A percentile compares a stretch with the other conserved stretches of the same genome.
Conservation (phyloP, 164 flowering plant genomes). For the Magnolia changhungtana region DNA sequence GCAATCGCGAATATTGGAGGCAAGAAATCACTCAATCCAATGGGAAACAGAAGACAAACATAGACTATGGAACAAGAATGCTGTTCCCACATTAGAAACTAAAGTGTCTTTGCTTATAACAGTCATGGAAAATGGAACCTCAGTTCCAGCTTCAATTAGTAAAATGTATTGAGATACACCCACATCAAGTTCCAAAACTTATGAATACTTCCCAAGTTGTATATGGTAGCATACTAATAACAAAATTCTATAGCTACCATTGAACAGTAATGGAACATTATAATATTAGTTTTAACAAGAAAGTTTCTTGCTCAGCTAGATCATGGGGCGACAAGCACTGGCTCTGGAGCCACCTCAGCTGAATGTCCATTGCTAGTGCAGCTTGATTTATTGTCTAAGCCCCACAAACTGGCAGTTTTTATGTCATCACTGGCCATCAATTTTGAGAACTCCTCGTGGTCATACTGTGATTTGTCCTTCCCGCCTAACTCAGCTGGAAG, state of each 20-base stretch:
- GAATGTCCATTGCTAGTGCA: constrained; percentile 26
- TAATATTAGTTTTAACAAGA: not conserved
- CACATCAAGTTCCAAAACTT: not conserved
- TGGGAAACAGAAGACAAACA: too few species aligned
- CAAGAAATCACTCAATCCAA: too few species aligned
- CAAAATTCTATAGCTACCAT: not conserved
- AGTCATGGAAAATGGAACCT: not conserved
- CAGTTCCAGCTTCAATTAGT: not conserved
- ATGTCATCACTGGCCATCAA: constrained; percentile 75
- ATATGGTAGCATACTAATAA: not conserved
- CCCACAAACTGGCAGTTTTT: constrained; percentile 63
- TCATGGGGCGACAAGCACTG: constrained; percentile 20
- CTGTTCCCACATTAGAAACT: too few species aligned
- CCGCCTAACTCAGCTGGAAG: constrained; percentile 91
- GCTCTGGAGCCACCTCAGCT: constrained; percentile 51
- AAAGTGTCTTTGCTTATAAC: not conserved
- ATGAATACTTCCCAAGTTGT: not conserved
- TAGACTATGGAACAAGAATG: too few species aligned
- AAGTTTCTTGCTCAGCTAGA: constrained; percentile 16
- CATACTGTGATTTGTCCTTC: constrained; percentile 47
- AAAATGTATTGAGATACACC: not conserved
- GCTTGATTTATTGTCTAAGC: constrained; percentile 37
- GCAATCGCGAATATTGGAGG: too few species aligned
- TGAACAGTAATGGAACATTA: not conserved
- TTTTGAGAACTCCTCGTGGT: constrained; percentile 82